Evolutionary conservation across 1,284 basidiomycete genomes (phyloP).

Genomic region (Fomitiporia mediterranea): DNA sequence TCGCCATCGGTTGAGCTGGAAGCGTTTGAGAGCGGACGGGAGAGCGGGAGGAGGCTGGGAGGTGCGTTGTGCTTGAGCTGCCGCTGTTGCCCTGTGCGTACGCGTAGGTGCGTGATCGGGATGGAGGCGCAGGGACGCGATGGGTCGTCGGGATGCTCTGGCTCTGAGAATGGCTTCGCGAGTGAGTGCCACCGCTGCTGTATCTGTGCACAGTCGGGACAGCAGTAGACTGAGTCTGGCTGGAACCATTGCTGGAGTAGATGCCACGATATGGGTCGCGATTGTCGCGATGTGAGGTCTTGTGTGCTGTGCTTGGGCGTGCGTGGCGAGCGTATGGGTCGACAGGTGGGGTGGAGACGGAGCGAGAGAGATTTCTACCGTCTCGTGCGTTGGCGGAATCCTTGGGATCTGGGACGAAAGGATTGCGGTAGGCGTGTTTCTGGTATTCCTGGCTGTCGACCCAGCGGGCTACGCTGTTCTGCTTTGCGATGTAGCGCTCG

Average conservation of each 20-base stretch:
- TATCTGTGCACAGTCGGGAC: not conserved
- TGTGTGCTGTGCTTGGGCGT: not conserved
- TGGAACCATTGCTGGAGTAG: too few species aligned
- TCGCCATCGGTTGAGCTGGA: not conserved
- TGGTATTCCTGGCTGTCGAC: conserved; percentile 29
- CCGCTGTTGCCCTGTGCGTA: not conserved
- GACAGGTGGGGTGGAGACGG: conserved; percentile 14
- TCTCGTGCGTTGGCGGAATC: not conserved
- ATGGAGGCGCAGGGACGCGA: not conserved
- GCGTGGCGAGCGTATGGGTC: conserved; percentile 1
- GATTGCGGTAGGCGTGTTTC: conserved; percentile 28
- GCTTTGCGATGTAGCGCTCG: conserved; percentile 39
- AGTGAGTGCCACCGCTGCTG: conserved; percentile 1
- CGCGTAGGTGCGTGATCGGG: conserved; percentile 8
- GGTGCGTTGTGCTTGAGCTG: not conserved
- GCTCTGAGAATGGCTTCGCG: not conserved
- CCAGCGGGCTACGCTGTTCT: conserved; percentile 42
- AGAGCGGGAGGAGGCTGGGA: not conserved
- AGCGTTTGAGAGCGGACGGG: conserved; percentile 1
- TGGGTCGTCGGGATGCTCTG: too few species aligned
- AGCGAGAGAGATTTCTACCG: conserved; percentile 2
- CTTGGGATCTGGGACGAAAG: conserved; percentile 22
- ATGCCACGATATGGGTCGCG: not conserved
- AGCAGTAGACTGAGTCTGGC: conserved; percentile 1
- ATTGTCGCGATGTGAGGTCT: not conserved